Conservation (phyloP, 2,329 filamentous ascomycete species). For the Paramyrothecium roridum region DNA sequence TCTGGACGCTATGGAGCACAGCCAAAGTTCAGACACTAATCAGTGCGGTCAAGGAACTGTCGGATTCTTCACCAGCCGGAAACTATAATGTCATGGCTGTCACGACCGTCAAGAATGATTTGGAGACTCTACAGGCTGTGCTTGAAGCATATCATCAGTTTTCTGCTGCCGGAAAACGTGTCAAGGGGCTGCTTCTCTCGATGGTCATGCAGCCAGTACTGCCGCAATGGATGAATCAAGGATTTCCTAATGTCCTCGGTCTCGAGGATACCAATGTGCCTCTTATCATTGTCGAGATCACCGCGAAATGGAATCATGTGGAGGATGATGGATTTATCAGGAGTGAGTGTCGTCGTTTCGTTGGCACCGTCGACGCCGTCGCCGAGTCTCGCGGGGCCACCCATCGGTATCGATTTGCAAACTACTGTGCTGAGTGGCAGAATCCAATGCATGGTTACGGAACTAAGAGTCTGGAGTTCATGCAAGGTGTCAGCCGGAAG, state of each 20-base stretch:
- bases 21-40: background rate
- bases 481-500: background rate
- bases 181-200: background rate
- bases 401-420: background rate
- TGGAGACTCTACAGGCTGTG: background rate
- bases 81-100: background rate
- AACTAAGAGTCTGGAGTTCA: background rate
- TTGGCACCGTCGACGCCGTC: background rate
- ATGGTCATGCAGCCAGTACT: background rate
- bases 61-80: background rate
- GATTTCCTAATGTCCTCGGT: background rate
- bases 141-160: too few species aligned
- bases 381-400: background rate
- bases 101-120: background rate
- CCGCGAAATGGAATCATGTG: background rate
- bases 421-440: conserved; percentile 2
- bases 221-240: background rate
- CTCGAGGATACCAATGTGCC: background rate
- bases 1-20: background rate
- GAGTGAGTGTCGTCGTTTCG: too few species aligned
- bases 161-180: too few species aligned
- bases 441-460: background rate
- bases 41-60: background rate
- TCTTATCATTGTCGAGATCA: background rate
- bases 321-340: background rate